phyloP scores from a whole-genome alignment of 306 rosid species.

The Citrullus amarus region DNA sequence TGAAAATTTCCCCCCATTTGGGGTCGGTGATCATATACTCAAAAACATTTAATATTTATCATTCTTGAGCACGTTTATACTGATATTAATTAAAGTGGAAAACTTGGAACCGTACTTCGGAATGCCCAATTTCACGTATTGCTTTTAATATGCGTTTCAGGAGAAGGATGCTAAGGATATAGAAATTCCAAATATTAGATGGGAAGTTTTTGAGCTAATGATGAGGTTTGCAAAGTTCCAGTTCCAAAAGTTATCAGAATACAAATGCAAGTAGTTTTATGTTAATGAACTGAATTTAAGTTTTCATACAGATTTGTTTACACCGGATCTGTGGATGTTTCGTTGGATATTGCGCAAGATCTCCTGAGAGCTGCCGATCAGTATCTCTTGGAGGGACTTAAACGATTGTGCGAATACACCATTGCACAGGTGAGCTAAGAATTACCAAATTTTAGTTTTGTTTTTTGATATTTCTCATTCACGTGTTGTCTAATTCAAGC shows the following conservation, averaged over 20 bases:
- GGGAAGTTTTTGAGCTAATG: constrained; percentile 97
- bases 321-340: constrained; percentile 83
- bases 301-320: constrained; percentile 68
- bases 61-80: neutral
- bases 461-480: neutral
- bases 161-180: constrained; percentile 98
- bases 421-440: constrained; percentile 71
- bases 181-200: constrained; percentile 95
- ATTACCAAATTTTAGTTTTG: neutral
- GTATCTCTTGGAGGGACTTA: constrained; percentile 95
- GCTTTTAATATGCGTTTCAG: constrained; percentile 32
- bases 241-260: constrained; percentile 2
- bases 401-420: constrained; percentile 86
- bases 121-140: constrained; percentile 2
- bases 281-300: constrained; percentile 11
- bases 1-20: neutral
- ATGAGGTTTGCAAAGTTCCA: constrained; percentile 53
- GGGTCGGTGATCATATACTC: neutral
- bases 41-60: neutral
- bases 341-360: constrained; percentile 90
- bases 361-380: constrained; percentile 98
- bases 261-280: constrained; percentile 7
- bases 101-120: neutral
- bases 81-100: neutral
- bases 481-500: neutral